phyloP scores from a whole-genome alignment of 2,329 filamentous ascomycete genomes.

The Colletotrichum eleusines region DNA sequence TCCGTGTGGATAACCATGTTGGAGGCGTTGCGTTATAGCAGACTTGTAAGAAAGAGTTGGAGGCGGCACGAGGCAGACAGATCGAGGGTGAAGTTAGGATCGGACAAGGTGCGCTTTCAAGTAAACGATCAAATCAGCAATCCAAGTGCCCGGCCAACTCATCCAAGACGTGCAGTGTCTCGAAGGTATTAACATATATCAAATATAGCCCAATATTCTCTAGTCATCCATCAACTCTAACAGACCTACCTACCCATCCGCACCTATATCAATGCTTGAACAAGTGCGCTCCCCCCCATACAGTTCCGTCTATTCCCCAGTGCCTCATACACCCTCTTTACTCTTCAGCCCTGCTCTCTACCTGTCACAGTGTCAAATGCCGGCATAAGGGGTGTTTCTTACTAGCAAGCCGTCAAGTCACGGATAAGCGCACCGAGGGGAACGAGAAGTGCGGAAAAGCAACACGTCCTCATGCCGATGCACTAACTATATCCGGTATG shows the following conservation, averaged over 20 bases:
- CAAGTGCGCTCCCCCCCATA: no score
- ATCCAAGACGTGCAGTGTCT: neutral
- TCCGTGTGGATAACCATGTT: conserved; percentile 31
- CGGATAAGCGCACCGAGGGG: conserved; percentile 29
- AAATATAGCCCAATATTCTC: conserved; percentile 23
- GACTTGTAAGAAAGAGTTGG: neutral
- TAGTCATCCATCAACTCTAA: conserved; percentile 1
- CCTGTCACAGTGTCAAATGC: conserved; percentile 11
- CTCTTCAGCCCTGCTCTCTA: neutral
- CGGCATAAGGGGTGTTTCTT: neutral
- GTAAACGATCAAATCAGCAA: neutral
- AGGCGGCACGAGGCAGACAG: neutral
- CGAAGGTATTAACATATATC: neutral
- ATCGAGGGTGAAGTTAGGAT: no score
- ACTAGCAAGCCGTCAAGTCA: neutral
- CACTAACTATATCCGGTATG: no score
- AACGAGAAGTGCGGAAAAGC: conserved; percentile 24
- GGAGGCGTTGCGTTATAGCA: neutral
- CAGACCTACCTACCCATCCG: neutral
- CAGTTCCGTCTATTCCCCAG: no score
- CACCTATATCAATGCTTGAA: no score
- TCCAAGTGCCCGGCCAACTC: neutral
- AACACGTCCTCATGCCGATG: neutral
- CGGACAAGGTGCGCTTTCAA: neutral
- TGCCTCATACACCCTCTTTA: conserved; percentile 11